phyloP scores from a whole-genome alignment of 257 asterid species.

The Solanum peruvianum region DNA sequence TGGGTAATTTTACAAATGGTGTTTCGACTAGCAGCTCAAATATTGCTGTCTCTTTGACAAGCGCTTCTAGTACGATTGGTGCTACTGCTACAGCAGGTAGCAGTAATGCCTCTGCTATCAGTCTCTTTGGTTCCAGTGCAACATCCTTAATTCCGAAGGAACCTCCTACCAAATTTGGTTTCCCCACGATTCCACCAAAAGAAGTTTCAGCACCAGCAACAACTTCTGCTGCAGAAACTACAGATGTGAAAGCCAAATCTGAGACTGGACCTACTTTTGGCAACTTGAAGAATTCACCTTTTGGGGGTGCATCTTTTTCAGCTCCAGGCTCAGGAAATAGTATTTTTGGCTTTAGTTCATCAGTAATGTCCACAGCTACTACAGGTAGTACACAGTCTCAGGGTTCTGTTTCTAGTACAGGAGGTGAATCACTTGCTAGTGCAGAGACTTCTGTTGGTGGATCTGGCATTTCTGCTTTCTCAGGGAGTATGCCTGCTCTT shows the following conservation, averaged over 20 bases:
- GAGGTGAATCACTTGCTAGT: slow-evolving; percentile 16
- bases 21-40: slow-evolving; percentile 8
- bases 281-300: slow-evolving; percentile 6
- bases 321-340: slow-evolving; percentile 22
- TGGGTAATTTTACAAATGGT: slow-evolving; percentile 16
- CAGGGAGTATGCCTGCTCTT: slow-evolving; percentile 16
- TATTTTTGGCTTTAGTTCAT: slow-evolving; percentile 22
- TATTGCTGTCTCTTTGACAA: slow-evolving; percentile 21
- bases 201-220: slow-evolving; percentile 17
- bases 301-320: slow-evolving; percentile 19
- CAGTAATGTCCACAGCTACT: not conserved
- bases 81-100: slow-evolving; percentile 1
- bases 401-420: slow-evolving; percentile 23
- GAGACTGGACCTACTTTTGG: slow-evolving; percentile 18
- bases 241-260: slow-evolving; percentile 12
- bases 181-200: slow-evolving; percentile 16
- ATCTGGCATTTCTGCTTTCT: not conserved
- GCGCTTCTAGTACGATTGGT: slow-evolving; percentile 13
- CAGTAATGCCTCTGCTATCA: slow-evolving; percentile 16
- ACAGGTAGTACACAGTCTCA: slow-evolving; percentile 9
- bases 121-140: slow-evolving; percentile 21
- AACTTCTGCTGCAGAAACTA: slow-evolving; percentile 9
- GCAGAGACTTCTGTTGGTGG: slow-evolving; percentile 11
- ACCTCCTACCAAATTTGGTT: slow-evolving; percentile 24
- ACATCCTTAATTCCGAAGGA: slow-evolving; percentile 13